Percentiles rank a stretch among this genome's conserved stretches.
Evolutionary conservation across 2,329 filamentous ascomycete genomes (phyloP).

Genomic region (Escovopsis sp.): DNA sequence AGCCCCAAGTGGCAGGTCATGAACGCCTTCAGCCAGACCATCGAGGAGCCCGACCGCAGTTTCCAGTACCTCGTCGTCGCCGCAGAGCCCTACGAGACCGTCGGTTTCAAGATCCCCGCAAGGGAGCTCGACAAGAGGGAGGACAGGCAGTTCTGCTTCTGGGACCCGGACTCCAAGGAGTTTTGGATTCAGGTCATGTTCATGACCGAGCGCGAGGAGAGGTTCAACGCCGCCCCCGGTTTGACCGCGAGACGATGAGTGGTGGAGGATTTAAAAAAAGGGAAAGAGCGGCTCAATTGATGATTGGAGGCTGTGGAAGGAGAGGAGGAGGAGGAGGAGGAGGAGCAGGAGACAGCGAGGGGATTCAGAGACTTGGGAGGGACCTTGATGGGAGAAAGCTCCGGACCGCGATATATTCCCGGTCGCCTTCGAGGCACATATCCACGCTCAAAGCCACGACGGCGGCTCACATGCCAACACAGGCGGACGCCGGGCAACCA

Average conservation of each 20-base stretch:
- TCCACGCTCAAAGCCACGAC: no score
- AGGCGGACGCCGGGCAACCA: no score
- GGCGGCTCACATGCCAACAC: no score
- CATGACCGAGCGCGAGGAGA: conserved; percentile 93
- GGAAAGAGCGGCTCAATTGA: no score
- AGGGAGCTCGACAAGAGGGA: conserved; percentile 83
- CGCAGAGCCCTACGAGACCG: conserved; percentile 95
- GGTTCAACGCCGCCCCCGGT: conserved; percentile 55
- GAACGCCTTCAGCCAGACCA: conserved; percentile 91
- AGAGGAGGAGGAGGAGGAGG: no score
- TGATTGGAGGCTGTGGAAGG: no score
- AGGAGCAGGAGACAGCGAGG: no score
- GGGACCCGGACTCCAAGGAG: conserved; percentile 88
- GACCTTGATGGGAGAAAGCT: no score
- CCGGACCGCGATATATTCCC: no score
- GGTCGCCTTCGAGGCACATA: no score
- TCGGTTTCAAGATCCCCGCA: conserved; percentile 89
- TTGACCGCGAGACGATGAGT: conserved; percentile 32
- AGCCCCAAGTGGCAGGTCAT: conserved; percentile 85
- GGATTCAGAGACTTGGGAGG: no score
- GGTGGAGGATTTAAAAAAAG: background rate
- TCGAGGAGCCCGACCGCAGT: conserved; percentile 86
- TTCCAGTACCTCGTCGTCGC: conserved; percentile 93
- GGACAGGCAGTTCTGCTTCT: conserved; percentile 84
- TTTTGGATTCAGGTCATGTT: conserved; percentile 98